Evolutionary conservation across 768 basidiomycete species (phyloP), one percentile per base, ranked within the genome.

Genomic region (Boletellus sp.): DNA sequence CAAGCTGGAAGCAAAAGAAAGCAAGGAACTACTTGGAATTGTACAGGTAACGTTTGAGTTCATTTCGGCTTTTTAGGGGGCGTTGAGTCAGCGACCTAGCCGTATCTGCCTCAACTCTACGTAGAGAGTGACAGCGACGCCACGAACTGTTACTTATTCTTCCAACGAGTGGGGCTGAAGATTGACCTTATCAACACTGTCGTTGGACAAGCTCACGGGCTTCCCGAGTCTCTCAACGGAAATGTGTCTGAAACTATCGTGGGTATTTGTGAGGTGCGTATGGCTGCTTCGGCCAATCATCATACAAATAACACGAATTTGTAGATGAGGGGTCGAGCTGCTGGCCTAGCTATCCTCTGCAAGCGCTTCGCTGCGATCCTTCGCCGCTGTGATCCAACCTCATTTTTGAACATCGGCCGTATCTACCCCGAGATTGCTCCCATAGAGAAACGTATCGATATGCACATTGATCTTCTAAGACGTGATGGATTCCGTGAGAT

Each of bases 401-500:
- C 85, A 4, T 99, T 94, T 80, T 69, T 97, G 51, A 84, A 80
- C 57, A 81, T 88, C 37, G 95, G 94, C 0, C 80, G 89, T 26
- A 75, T 95, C 16, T 89, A 81, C 61, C 80, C 80, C 7, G 96
- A 99, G 55, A 79, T 98, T 19, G 80, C 82, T 0, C 87, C 87
- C 0, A 81, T 96, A 66, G 96, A 99, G 72, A 90, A 87, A 66
- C 80, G 89, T 24, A 80, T 99, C 42, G 94, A 99, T 59, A 87
- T 88, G 72, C 94, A 96, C 63, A 81, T 97, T 54, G 88, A 90
- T 41, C 74, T 88, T 22, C 72, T 97, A 3, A 77, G 87, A 37
- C 78, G 84, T 40, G 92, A 97, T 58, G 94, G 94, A 66, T 94
- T 99, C 73, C 79, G 86, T 20, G 94, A 94, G 68, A 80, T 87